Evolutionary conservation across 441 rosid species (phyloP).

Genomic region (Corymbia citriodora): DNA sequence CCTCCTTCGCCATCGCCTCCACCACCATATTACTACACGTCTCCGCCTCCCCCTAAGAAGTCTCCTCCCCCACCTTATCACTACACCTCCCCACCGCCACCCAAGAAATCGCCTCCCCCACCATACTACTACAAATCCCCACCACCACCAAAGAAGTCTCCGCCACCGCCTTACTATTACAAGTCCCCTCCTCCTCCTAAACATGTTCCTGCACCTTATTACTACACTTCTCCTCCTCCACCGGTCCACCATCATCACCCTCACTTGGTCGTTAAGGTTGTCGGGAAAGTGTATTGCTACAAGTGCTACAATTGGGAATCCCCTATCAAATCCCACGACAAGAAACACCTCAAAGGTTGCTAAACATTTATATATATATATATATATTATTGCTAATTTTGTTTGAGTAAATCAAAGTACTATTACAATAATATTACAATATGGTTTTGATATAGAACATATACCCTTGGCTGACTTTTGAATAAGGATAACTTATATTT

Average conservation of each 20-base stretch:
- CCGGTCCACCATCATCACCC: not conserved
- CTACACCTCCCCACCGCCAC: constrained; percentile 36
- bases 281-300: constrained; percentile 2
- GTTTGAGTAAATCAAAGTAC: not conserved
- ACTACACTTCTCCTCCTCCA: constrained; percentile 2
- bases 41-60: constrained; percentile 15
- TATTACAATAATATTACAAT: not conserved
- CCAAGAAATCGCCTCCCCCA: not conserved
- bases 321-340: not conserved
- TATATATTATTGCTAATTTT: not conserved
- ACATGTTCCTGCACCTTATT: not conserved
- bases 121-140: constrained; percentile 17
- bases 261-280: not conserved
- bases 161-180: constrained; percentile 8
- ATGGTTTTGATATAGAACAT: not conserved
- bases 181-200: constrained; percentile 1
- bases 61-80: constrained; percentile 20
- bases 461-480: not conserved
- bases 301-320: not conserved
- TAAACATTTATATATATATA: not conserved
- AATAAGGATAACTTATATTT: not conserved
- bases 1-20: constrained; percentile 44
- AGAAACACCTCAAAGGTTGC: constrained; percentile 1
- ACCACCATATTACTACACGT: not conserved
- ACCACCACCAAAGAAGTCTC: constrained; percentile 8